Base-by-base conservation (phyloP, 2,329 filamentous ascomycete genomes). In the Coleophoma eucalyptorum region DNA sequence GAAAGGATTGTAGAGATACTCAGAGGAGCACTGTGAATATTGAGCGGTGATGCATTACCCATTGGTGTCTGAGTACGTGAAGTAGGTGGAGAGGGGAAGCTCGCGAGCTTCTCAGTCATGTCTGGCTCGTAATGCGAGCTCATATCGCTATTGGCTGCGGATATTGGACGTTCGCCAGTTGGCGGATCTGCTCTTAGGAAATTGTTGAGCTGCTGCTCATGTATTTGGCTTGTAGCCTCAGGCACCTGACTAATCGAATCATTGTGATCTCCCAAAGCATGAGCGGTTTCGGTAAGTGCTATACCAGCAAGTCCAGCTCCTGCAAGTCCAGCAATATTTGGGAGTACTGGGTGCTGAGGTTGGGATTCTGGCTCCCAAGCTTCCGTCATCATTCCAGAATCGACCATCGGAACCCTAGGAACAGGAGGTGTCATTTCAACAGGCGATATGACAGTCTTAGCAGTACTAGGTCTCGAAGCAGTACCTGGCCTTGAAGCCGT, bases 311-410 rank as follows among this genome's bases (percentile, higher is more conserved):
- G 45, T 6, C 51, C 51, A 21, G 47, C 54, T 18, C 40, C 52
- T 16, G 41, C 49, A 1, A 51, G 19, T 16, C 45, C 54, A 42
- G 53, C 51, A 15, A 57, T 5, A 18, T 50, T 38, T 33, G 62
- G 58, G 46, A 60, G 40, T 44, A 58, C 49, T 37, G 55, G 58
- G 19, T 50, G 26, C 41, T 55, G 56, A 6, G 59, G 55, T 32
- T 53, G 34, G 26, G 60, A 54, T 19, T 58, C 56, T 19, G 76
- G 66, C 37, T 71, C 71, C 51, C 83, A 69, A 1, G 79, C 75
- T 6, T 86, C 81, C 0, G 82, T 85, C 77, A 86, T 83, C 59
- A 76, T 78, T 21, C 76, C 73, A 34, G 72, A 77, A 55, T 86
- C 81, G 10, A 84, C 74, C 80, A 84, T 86, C 18, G 56, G 58